phyloP scores from a whole-genome alignment of 176 grass and related monocot species.

The Lolium rigidum region DNA sequence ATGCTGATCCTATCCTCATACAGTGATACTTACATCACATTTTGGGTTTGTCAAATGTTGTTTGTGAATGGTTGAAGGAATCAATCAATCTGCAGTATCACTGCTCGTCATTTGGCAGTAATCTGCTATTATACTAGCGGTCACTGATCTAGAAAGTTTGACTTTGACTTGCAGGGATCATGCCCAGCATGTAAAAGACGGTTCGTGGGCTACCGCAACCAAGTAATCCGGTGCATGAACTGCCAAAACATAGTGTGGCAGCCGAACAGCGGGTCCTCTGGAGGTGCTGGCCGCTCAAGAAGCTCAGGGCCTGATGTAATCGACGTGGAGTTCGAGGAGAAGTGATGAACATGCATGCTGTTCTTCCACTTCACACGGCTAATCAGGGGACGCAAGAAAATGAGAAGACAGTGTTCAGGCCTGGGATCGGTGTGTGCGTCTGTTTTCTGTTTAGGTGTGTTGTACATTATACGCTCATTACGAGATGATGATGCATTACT shows the following conservation, averaged over 20 bases:
- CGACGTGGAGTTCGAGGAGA: conserved; percentile 94
- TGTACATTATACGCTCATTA: conserved; percentile 44
- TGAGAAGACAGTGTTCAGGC: not conserved
- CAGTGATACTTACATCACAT: not conserved
- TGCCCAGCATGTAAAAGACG: conserved; percentile 86
- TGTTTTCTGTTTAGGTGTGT: not conserved
- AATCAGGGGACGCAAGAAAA: not conserved
- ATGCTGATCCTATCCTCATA: not conserved
- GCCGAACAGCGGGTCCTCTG: conserved; percentile 63
- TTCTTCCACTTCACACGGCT: not conserved
- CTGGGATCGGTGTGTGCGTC: not conserved
- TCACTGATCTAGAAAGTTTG: conserved; percentile 16
- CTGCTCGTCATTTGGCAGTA: not conserved
- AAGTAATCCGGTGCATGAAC: conserved; percentile 84
- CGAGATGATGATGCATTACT: not conserved
- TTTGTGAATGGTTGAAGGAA: conserved; percentile 14
- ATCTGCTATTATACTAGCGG: conserved; percentile 1
- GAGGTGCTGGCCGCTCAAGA: conserved; percentile 51
- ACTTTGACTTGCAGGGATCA: conserved; percentile 69
- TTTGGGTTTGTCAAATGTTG: not conserved
- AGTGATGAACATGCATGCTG: conserved; percentile 48
- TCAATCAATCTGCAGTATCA: not conserved
- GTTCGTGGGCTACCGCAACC: conserved; percentile 79
- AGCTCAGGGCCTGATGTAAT: conserved; percentile 81
- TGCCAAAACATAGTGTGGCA: conserved; percentile 98